Conservation (phyloP, 768 basidiomycete genomes). For the Hygrophorus russula region DNA sequence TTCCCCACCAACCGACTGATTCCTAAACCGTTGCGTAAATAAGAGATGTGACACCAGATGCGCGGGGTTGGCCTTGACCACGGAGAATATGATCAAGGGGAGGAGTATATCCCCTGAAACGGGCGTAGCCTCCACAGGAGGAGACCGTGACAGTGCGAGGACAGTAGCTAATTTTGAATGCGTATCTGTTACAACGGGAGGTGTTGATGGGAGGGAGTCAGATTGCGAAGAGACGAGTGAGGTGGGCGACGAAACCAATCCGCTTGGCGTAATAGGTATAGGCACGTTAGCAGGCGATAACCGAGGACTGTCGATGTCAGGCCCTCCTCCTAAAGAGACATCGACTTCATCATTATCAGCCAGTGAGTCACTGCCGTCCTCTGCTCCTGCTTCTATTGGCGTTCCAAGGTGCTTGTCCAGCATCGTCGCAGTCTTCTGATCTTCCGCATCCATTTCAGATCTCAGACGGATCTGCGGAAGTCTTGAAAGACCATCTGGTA, state of each 20-base stretch:
- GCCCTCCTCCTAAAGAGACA: too few species aligned
- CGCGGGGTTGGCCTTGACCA: slow-evolving; percentile 86
- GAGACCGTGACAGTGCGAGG: slow-evolving; percentile 6
- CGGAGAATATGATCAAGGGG: slow-evolving; percentile 87
- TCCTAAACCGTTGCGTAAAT: slow-evolving; percentile 49
- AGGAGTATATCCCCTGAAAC: slow-evolving; percentile 85
- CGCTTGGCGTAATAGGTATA: too few species aligned
- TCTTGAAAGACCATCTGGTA: slow-evolving; percentile 57
- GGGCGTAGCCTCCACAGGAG: slow-evolving; percentile 28
- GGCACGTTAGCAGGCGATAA: too few species aligned
- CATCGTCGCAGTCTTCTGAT: too few species aligned
- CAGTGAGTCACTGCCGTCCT: background rate
- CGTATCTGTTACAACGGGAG: too few species aligned
- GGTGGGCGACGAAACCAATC: too few species aligned
- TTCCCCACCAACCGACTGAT: slow-evolving; percentile 59
- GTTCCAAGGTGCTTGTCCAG: background rate
- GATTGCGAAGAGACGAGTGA: too few species aligned
- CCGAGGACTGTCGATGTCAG: too few species aligned
- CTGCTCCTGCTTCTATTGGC: background rate
- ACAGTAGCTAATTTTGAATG: background rate
- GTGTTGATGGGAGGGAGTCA: too few species aligned
- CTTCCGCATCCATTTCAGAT: slow-evolving; percentile 31
- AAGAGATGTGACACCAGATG: slow-evolving; percentile 66
- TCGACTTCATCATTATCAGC: too few species aligned
- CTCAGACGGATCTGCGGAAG: slow-evolving; percentile 68